Percentiles rank a stretch among this genome's conserved stretches.
These are phyloP conservation scores for Lachancea cidri DNA, from an alignment of 805 yeast genomes.

Conservation along the genomic window DNA sequence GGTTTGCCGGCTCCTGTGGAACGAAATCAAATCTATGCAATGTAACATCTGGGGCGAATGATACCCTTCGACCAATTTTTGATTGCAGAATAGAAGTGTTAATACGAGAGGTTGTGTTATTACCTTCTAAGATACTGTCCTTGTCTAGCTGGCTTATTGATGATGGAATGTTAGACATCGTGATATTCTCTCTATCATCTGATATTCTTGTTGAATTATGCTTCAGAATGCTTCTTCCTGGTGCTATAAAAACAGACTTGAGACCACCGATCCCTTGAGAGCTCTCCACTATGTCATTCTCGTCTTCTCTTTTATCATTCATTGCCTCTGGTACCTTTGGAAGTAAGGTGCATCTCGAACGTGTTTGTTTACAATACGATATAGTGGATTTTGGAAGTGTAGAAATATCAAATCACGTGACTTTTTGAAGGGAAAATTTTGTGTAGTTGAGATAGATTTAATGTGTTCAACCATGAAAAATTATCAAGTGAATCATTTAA, in stretches of 20 bases:
- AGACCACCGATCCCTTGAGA: neutral
- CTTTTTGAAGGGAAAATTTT: too few relatives aligned
- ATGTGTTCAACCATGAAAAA: too few relatives aligned
- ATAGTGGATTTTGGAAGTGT: too few relatives aligned
- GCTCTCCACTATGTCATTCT: neutral
- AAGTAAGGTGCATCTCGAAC: too few relatives aligned
- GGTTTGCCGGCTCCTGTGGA: slow-evolving; percentile 18
- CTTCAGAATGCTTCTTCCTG: slow-evolving; percentile 10
- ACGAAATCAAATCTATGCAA: slow-evolving; percentile 49
- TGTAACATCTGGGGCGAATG: slow-evolving; percentile 73
- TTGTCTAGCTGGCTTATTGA: slow-evolving; percentile 8
- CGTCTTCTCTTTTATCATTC: too few relatives aligned
- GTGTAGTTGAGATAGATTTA: too few relatives aligned
- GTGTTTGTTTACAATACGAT: too few relatives aligned
- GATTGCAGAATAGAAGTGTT: slow-evolving; percentile 15
- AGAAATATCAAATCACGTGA: too few relatives aligned
- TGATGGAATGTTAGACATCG: slow-evolving; percentile 10
- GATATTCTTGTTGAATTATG: slow-evolving; percentile 4
- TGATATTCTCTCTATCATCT: slow-evolving; percentile 8
- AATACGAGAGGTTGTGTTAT: slow-evolving; percentile 29
- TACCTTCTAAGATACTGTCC: slow-evolving; percentile 18
- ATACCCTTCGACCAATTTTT: slow-evolving; percentile 47
- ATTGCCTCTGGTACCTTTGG: too few relatives aligned
- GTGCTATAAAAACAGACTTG: slow-evolving; percentile 2
- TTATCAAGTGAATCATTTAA: too few relatives aligned